Conservation (phyloP, 2,329 filamentous ascomycete genomes). For the Apiospora arundinis region DNA sequence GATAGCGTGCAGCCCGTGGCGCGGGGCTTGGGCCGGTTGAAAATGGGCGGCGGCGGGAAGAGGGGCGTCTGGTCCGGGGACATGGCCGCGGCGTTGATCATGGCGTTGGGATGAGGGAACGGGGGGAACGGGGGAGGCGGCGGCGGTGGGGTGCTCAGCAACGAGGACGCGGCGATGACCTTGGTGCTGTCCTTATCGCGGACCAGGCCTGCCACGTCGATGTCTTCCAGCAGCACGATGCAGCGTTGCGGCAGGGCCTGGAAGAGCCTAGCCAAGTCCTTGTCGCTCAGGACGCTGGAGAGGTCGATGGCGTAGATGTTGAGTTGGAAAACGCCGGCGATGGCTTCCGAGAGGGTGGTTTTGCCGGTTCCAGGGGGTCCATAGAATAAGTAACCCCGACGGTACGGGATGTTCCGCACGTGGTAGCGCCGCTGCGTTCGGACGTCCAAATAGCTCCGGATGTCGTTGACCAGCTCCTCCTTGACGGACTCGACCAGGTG, state of each 20-base stretch:
- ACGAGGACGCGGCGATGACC: background rate
- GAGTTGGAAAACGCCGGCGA: conserved; percentile 8
- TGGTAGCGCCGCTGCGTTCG: conserved; percentile 1
- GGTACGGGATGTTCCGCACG: conserved; percentile 13
- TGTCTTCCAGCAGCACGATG: conserved; percentile 18
- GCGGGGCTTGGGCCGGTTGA: background rate
- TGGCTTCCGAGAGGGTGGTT: background rate
- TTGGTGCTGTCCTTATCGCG: background rate
- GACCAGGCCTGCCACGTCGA: conserved; percentile 10
- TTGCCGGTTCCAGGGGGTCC: conserved; percentile 15
- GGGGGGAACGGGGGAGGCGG: background rate
- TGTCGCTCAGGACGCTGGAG: background rate
- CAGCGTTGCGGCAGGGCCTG: background rate
- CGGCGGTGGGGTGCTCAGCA: background rate
- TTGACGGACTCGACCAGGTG: conserved; percentile 14
- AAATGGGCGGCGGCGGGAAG: background rate
- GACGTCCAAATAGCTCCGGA: background rate
- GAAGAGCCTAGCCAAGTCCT: conserved; percentile 5
- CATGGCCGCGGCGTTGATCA: background rate
- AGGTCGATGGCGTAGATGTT: conserved; percentile 21
- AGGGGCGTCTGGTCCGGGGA: background rate
- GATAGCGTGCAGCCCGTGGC: background rate
- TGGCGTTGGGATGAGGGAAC: background rate
- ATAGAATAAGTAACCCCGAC: conserved; percentile 3
- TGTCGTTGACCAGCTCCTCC: conserved; percentile 11